Percentiles rank a stretch among this genome's conserved stretches.
Conservation (phyloP, 345 rosid species). For the Fremontodendron californicum region DNA sequence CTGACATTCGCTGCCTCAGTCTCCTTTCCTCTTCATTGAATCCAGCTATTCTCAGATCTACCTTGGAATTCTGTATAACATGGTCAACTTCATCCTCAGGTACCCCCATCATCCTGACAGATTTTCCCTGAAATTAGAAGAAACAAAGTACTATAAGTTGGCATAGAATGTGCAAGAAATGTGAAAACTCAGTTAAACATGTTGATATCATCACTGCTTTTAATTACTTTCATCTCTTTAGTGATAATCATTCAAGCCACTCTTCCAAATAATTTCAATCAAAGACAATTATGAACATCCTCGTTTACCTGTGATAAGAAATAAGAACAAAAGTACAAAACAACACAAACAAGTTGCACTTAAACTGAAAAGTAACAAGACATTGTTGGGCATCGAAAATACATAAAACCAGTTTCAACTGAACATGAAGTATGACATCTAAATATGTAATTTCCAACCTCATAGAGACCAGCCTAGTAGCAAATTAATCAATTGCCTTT, state of each 20-base stretch:
- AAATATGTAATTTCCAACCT: too few relatives aligned
- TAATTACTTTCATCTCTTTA: neutral
- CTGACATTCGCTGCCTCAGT: constrained; percentile 44
- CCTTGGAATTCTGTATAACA: constrained; percentile 44
- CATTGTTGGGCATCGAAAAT: neutral
- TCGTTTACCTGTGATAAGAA: neutral
- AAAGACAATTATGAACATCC: neutral
- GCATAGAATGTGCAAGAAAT: neutral
- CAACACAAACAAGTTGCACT: too few relatives aligned
- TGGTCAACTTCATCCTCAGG: constrained; percentile 60
- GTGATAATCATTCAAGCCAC: neutral
- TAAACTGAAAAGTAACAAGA: too few relatives aligned
- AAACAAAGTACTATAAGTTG: constrained; percentile 6
- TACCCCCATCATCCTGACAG: constrained; percentile 93
- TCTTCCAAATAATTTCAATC: neutral
- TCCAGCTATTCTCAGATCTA: constrained; percentile 72
- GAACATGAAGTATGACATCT: neutral
- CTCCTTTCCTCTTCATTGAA: constrained; percentile 90
- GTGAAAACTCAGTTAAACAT: neutral
- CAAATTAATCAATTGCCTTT: neutral
- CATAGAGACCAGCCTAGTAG: neutral
- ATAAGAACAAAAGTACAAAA: neutral
- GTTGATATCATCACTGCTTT: neutral
- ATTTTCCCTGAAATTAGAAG: constrained; percentile 47
- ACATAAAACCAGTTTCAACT: neutral